Conservation (phyloP, 2,329 filamentous ascomycete species). For the Diaporthe ampelina region DNA sequence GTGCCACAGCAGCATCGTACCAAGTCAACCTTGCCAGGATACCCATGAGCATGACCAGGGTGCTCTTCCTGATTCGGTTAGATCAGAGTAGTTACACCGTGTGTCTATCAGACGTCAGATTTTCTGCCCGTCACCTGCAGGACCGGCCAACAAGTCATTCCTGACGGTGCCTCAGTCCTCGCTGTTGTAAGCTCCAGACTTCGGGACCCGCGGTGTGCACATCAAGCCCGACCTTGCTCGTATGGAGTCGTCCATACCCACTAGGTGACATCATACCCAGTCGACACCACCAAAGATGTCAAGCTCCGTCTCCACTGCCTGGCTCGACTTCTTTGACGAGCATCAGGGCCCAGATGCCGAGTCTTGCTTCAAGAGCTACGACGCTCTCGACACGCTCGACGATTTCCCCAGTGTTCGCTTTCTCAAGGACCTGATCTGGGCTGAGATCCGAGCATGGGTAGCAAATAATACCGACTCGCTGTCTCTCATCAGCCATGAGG, state of each 20-base stretch:
- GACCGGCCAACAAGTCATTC: not conserved
- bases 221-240: not conserved
- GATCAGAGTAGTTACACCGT: not conserved
- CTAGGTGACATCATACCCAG: not conserved
- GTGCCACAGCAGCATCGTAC: not conserved
- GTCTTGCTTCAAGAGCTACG: conserved; percentile 34
- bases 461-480: conserved; percentile 31
- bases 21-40: conserved; percentile 6
- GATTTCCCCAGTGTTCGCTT: conserved; percentile 11
- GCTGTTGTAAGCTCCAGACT: conserved; percentile 4
- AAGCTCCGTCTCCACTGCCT: conserved; percentile 22
- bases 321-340: conserved; percentile 27
- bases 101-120: conserved; percentile 3
- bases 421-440: conserved; percentile 28
- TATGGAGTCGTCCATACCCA: not conserved
- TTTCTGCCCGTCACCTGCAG: conserved; percentile 8
- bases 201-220: not conserved
- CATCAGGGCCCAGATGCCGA: conserved; percentile 13
- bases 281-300: conserved; percentile 20
- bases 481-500: conserved; percentile 18
- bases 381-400: conserved; percentile 26
- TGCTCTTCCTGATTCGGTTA: not conserved
- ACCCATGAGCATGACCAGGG: not conserved
- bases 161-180: not conserved
- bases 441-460: conserved; percentile 30